Conservation (phyloP, 2,329 filamentous ascomycete species). For the Aphanocladium album region DNA sequence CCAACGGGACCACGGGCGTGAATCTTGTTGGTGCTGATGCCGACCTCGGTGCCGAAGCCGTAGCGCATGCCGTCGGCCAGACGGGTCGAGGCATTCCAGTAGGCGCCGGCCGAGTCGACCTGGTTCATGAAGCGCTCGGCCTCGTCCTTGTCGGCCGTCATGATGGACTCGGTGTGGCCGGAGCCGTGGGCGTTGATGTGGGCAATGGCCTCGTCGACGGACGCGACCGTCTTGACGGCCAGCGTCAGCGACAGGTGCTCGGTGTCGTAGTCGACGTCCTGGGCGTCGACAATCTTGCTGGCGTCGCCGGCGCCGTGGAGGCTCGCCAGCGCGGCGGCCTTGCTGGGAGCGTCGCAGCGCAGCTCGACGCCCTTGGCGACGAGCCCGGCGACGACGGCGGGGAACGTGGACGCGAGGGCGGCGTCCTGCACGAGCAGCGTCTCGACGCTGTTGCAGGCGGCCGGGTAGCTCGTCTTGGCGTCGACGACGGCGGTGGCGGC, state of each 20-base stretch:
- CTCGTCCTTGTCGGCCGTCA: conserved; percentile 62
- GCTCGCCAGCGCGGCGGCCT: conserved; percentile 51
- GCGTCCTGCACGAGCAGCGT: conserved; percentile 78
- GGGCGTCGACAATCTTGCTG: conserved; percentile 47
- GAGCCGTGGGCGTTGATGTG: conserved; percentile 94
- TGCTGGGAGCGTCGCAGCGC: conserved; percentile 69
- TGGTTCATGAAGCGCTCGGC: conserved; percentile 80
- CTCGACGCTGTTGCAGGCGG: conserved; percentile 93
- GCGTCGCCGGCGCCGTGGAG: conserved; percentile 28
- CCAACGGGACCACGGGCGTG: conserved; percentile 91
- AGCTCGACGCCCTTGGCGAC: conserved; percentile 73
- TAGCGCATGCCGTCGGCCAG: conserved; percentile 97
- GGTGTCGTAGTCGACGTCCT: conserved; percentile 71
- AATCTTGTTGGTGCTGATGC: conserved; percentile 98
- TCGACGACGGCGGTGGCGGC: conserved; percentile 77
- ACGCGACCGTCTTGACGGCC: conserved; percentile 73
- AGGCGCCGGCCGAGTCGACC: conserved; percentile 86
- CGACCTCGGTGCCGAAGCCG: conserved; percentile 96
- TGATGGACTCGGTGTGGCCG: conserved; percentile 88
- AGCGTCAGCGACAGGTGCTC: conserved; percentile 85
- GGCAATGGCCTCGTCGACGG: conserved; percentile 64
- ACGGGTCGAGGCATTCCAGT: conserved; percentile 93
- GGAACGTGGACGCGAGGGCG: conserved; percentile 62
- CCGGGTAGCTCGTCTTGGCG: conserved; percentile 90
- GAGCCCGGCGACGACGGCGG: conserved; percentile 67